phyloP scores from a whole-genome alignment of 176 grass and related monocot species.

The Luzula sylvatica region DNA sequence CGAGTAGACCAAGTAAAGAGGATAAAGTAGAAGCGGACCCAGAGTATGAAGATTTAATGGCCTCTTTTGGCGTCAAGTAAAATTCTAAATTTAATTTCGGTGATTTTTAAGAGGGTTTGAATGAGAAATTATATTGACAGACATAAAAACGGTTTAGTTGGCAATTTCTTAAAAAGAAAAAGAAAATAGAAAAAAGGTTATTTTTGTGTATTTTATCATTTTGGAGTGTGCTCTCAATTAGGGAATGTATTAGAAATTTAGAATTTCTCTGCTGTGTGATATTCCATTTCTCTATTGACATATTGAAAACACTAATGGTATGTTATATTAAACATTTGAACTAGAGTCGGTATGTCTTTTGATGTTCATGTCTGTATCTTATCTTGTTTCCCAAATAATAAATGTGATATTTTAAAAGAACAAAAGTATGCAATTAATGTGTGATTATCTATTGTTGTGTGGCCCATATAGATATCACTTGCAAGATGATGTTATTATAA shows the following conservation, averaged over 20 bases:
- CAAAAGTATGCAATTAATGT: too few relatives aligned
- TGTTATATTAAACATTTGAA: too few relatives aligned
- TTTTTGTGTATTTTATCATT: too few relatives aligned
- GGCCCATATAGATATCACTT: neutral
- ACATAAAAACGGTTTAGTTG: neutral
- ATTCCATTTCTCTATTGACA: too few relatives aligned
- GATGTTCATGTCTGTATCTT: too few relatives aligned
- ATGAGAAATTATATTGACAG: neutral
- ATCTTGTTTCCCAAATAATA: too few relatives aligned
- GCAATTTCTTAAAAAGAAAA: neutral
- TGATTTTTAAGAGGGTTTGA: conserved; percentile 10
- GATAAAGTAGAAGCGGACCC: conserved; percentile 40
- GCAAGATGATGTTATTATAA: neutral
- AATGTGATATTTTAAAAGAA: too few relatives aligned
- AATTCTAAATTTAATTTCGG: neutral
- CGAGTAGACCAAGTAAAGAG: conserved; percentile 3
- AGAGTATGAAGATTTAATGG: conserved; percentile 64
- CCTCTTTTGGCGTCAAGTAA: conserved; percentile 64
- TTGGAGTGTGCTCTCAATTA: too few relatives aligned
- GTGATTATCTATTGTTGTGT: neutral
- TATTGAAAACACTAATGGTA: too few relatives aligned
- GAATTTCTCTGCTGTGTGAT: too few relatives aligned
- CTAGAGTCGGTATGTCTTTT: too few relatives aligned
- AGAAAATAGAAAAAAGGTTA: neutral
- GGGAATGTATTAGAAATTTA: too few relatives aligned